Evolutionary conservation across 805 yeast species (phyloP), one percentile per base, ranked within the genome.

Genomic region (Cyberlindnera samutprakarnensis): DNA sequence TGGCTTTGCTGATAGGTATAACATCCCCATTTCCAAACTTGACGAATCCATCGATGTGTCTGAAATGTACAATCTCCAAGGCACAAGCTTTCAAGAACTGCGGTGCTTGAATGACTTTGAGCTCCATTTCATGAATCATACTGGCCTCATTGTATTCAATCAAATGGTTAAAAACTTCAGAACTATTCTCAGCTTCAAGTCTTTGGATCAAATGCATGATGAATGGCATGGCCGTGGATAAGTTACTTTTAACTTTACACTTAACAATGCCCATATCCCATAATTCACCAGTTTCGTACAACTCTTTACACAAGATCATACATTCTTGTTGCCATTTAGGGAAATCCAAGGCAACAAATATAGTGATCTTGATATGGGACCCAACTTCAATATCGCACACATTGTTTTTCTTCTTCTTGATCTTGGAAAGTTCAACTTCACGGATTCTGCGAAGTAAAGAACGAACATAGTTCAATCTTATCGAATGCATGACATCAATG

Each of bases 171-270:
- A 92, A 86, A 16, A 92, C 96, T 29, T 72, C 71, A 31, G 71
- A 74, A 10, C 95, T 77, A 19, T 78, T 59, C 51, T 83, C 94
- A 27, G 58, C 60, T 19, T 68, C 62, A 43, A 92, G 68, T 62
- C 95, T 76, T 54, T 79, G 84, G 59, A 90, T 85, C 57, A 92
- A 66, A 44, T 75, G 65, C 40, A 88, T 78, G 38, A 92, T 87
- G 58, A 87, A 90, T 36, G 97, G 97, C 98, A 92, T 92, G 37
- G 95, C 96, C 46, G 92, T 78, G 71, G 87, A 87, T 82, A 88
- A 83, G 51, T 92, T 97, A 55, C 74, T 77, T 42, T 83, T 83
- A 38, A 82, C 75, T 51, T 63, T 71, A 42, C 72, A 69, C 54
- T 71, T 79, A 45, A 82, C 63, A 34, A 61, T 61, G 47, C 68